Base-by-base conservation (phyloP, 768 basidiomycete species). In the Suillus alpinus region DNA sequence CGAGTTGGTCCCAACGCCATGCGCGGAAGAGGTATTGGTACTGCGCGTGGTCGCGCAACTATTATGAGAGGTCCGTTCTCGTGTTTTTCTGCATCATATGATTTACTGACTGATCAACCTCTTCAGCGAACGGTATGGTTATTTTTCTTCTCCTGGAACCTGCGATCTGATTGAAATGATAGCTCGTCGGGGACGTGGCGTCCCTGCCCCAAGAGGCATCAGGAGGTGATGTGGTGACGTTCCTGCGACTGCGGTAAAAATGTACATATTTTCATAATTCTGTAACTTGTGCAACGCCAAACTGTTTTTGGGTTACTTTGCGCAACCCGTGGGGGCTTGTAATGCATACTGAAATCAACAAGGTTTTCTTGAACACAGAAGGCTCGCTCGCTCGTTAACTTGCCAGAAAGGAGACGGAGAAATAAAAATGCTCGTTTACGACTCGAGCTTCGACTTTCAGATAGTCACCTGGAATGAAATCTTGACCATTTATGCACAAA, bases 1-100 rank as follows among this genome's bases (percentile, higher is more conserved):
- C 89, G 97, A 62, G 94, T 96, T 34, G 95, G 96, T 41, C 94
- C 96, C 9, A 98, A 97, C 72, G 96, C 95, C 20, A 98, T 98
- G 95, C 88, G 92, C 69, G 97, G 97, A 70, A 85, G 96, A 65
- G 97, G 97, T 86, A 99, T 99, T 71, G 97, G 97, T 69, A 97
- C 96, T 70, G 96, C 96, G 52, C 89, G 96, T 85, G 96, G 96
- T 77, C 89, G 96, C 76, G 96, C 96, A 47, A 98, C 96, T 14
- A 98, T 98, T 68, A 95, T 97, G 91, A 83, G 96, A 76, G 96
- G 94, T 97, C 66, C 67, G 92, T 77, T 51, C 47, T 59, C 63
- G 46, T 53, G 58, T 52, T 49, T 49, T 49, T 13, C 23, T 13
- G 41, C 12, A 23, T 46, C 8, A 3, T 36, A 63, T 66, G 36